A percentile compares a stretch with the other conserved stretches of the same genome.
Conservation (phyloP, 2,329 filamentous ascomycete genomes). For the Chaetomiaceae sp. region DNA sequence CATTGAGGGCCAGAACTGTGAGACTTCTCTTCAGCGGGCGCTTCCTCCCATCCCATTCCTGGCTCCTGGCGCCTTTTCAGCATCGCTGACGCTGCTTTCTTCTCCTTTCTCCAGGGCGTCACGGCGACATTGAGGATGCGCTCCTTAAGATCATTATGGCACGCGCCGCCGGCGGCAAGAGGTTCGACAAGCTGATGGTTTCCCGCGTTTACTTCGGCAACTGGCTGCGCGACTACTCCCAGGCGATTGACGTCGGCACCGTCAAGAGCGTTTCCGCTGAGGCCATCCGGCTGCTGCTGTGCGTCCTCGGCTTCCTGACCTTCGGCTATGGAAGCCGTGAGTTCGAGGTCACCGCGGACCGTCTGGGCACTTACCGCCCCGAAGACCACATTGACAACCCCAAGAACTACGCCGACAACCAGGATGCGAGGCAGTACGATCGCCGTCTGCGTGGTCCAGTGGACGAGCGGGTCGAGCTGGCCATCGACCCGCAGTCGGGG, state of each 20-base stretch:
- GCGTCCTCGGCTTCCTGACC: conserved; percentile 82
- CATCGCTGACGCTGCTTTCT: conserved; percentile 15
- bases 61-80: neutral
- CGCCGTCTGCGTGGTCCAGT: conserved; percentile 73
- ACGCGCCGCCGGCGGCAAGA: conserved; percentile 60
- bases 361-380: conserved; percentile 73
- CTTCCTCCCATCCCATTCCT: neutral
- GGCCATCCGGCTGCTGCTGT: conserved; percentile 83
- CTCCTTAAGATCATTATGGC: conserved; percentile 65
- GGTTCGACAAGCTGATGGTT: conserved; percentile 82
- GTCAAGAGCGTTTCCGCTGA: conserved; percentile 86
- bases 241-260: conserved; percentile 88
- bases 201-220: conserved; percentile 94
- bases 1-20: conserved; percentile 78
- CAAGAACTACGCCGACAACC: conserved; percentile 82
- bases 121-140: conserved; percentile 90
- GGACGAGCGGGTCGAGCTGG: conserved; percentile 70
- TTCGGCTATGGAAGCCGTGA: conserved; percentile 80
- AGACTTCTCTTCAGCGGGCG: conserved; percentile 23
- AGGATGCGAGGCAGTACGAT: conserved; percentile 79
- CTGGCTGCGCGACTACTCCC: conserved; percentile 89
- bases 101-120: conserved; percentile 51
- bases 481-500: conserved; percentile 66
- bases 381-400: conserved; percentile 74
- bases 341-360: conserved; percentile 75